A percentile compares a stretch with the other conserved stretches of the same genome.
Evolutionary conservation across 2,329 filamentous ascomycete species (phyloP).

Genomic region (Epichloe gansuensis): DNA sequence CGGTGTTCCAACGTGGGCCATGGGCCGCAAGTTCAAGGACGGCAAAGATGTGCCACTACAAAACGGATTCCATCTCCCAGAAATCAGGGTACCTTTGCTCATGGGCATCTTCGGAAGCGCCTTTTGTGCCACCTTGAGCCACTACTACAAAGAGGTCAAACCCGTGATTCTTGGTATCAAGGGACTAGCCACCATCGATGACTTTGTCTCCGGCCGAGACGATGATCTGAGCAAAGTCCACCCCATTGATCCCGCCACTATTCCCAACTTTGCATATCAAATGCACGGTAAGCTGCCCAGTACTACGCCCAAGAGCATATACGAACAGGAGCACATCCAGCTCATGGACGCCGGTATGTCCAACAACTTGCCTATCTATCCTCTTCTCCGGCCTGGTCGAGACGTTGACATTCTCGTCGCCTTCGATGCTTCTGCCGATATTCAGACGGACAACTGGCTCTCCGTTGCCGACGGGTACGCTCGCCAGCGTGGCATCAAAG

Average conservation of each 20-base stretch:
- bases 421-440: conserved; percentile 89
- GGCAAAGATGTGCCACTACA: conserved; percentile 44
- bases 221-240: conserved; percentile 84
- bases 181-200: conserved; percentile 66
- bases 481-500: conserved; percentile 75
- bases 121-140: conserved; percentile 87
- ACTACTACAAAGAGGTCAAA: conserved; percentile 91
- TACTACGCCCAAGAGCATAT: conserved; percentile 67
- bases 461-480: conserved; percentile 90
- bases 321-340: conserved; percentile 57
- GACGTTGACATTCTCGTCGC: conserved; percentile 83
- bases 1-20: conserved; percentile 88
- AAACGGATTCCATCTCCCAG: conserved; percentile 60
- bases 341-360: conserved; percentile 98
- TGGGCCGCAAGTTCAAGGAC: conserved; percentile 69
- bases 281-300: conserved; percentile 64
- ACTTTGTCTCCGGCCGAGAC: conserved; percentile 68
- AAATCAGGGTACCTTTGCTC: conserved; percentile 69
- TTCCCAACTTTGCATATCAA: conserved; percentile 80
- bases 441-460: conserved; percentile 91
- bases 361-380: conserved; percentile 94
- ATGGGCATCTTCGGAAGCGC: conserved; percentile 95
- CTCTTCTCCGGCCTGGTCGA: conserved; percentile 74
- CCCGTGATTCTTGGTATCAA: conserved; percentile 63
- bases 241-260: conserved; percentile 79